Evolutionary conservation across 306 rosid species (phyloP).

Genomic region (Psophocarpus tetragonolobus): DNA sequence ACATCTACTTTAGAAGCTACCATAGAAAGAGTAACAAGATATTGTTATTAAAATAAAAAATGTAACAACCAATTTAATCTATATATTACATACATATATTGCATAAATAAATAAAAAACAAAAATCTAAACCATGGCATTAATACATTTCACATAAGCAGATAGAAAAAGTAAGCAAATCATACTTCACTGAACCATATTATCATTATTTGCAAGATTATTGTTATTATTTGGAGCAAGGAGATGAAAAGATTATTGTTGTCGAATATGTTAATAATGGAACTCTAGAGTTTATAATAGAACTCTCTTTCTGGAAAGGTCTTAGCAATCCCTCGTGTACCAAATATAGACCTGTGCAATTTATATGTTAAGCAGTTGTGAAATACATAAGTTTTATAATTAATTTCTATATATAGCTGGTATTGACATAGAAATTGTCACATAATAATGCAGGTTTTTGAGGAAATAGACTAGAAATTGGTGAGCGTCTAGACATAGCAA

Average conservation of each 20-base stretch:
- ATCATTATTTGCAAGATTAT: too few relatives aligned
- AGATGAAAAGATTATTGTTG: constrained; percentile 75
- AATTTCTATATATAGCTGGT: not conserved
- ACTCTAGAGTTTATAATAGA: constrained; percentile 42
- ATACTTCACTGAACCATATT: too few relatives aligned
- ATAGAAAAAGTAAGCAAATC: too few relatives aligned
- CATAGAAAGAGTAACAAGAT: too few relatives aligned
- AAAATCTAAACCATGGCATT: too few relatives aligned
- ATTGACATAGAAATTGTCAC: constrained; percentile 19
- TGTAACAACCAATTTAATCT: too few relatives aligned
- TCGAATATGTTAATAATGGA: constrained; percentile 82
- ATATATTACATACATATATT: too few relatives aligned
- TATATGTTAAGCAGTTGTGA: not conserved
- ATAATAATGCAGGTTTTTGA: constrained; percentile 52
- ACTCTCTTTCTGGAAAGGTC: not conserved
- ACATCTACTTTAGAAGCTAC: too few relatives aligned
- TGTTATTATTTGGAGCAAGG: constrained; percentile 79
- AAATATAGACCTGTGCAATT: not conserved
- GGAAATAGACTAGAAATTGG: constrained; percentile 73
- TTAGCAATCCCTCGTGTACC: not conserved
- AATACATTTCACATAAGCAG: too few relatives aligned
- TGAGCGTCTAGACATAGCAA: constrained; percentile 88
- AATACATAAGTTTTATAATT: not conserved
- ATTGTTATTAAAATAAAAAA: too few relatives aligned
- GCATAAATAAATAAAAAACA: too few relatives aligned